Evolutionary conservation across 2,329 filamentous ascomycete species (phyloP), one percentile per base, ranked within the genome.

Genomic region (Corinectria fuckeliana): DNA sequence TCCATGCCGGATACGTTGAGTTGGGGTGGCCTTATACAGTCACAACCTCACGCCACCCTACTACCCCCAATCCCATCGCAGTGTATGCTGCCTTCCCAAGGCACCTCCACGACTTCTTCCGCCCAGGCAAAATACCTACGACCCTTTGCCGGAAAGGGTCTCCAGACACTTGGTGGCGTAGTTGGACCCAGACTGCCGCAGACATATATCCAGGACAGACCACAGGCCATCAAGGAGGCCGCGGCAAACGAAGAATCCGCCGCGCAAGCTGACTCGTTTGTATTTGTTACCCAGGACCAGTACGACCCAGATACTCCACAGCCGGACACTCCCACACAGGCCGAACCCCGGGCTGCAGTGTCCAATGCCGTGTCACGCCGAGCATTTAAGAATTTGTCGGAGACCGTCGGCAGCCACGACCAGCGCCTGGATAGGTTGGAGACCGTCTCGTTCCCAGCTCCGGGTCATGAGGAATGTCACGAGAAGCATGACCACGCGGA

Each of bases 381-480:
- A 28, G 74, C 75, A 2, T 75, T 85, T 51, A 77, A 77, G 57
- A 78, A 81, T 44, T 64, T 87, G 7, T 77, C 80, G 4, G 80
- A 83, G 41, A 80, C 81, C n/a, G 80, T 89, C 59, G 78, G 83
- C 58, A 81, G 83, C 16, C 85, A 92, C 59, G 86, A 86, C 34
- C 81, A 84, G 51, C 87, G 91, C 2, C 74, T 94, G 11, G 88
- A 91, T 48, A 78, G 81, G 55, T 79, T 93, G 5, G 91, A 94
- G 74, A 91, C 83, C 50, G 80, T 84, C 1, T 92, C 89, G 0
- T 91, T 92, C 68, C 86, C 86, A 21, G 81, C 85, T 41, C 80
- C 82, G 16, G 82, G 83, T n/a, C 83, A 90, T 47, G 90, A 92
- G 20, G 88, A 91, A 34, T 85, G 91, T 48, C 79, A 87, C 16